Evolutionary conservation across 148 eudicot species (phyloP).

Genomic region (Vaccinium macrocarpon): DNA sequence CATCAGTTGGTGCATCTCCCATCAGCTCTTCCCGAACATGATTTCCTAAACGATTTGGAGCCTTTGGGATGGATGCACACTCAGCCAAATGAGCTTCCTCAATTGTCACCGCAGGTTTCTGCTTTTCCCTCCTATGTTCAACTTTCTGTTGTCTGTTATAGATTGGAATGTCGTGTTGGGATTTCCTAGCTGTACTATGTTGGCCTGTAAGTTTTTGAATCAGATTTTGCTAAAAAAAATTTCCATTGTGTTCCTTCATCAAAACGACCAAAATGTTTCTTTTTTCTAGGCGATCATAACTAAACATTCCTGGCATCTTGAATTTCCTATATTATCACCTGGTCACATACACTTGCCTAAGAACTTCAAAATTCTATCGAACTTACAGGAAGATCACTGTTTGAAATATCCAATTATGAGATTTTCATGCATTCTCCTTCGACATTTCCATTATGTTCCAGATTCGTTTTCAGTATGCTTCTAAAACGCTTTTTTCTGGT

Average conservation of each 20-base stretch:
- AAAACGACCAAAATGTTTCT: background rate
- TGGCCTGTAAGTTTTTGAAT: background rate
- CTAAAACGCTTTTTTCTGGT: background rate
- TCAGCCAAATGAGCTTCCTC: conserved; percentile 98
- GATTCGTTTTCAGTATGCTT: background rate
- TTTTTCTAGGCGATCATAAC: background rate
- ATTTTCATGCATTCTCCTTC: background rate
- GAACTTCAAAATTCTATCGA: background rate
- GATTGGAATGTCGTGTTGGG: background rate
- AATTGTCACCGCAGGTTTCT: conserved; percentile 90
- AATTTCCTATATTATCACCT: background rate
- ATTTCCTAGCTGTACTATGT: background rate
- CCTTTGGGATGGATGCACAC: conserved; percentile 99
- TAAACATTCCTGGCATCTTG: background rate
- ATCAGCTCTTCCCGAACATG: conserved; percentile 87
- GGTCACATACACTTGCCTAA: background rate
- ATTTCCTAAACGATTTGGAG: conserved; percentile 88
- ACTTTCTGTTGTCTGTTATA: background rate
- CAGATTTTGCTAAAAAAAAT: background rate
- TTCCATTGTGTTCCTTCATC: too few species aligned
- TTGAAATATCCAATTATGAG: background rate
- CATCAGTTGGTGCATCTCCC: conserved; percentile 97
- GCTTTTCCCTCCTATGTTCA: background rate
- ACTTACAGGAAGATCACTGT: background rate
- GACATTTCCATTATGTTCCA: background rate